Evolutionary conservation across 2,329 filamentous ascomycete species (phyloP).

Genomic region (Cladosporium halotolerans): DNA sequence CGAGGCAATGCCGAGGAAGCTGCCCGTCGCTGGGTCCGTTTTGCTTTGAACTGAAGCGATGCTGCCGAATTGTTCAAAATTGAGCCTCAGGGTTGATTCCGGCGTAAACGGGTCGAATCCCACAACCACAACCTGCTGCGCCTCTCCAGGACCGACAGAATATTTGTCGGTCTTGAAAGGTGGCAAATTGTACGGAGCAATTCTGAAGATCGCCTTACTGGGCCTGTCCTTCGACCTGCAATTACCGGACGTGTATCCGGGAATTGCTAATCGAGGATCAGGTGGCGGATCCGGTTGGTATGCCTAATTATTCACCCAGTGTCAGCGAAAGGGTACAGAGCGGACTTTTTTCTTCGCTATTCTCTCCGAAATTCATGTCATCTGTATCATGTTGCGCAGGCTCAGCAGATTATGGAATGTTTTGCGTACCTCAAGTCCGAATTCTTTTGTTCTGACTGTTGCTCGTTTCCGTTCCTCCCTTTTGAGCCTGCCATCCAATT

Average conservation of each 20-base stretch:
- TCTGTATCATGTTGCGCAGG: constrained; percentile 31
- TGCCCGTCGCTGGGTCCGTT: constrained; percentile 89
- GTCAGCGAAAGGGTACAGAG: constrained; percentile 37
- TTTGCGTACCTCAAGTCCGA: constrained; percentile 37
- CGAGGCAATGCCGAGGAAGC: constrained; percentile 86
- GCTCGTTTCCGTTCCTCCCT: constrained; percentile 48
- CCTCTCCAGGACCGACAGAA: constrained; percentile 81
- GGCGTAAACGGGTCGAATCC: constrained; percentile 89
- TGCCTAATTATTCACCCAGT: constrained; percentile 50
- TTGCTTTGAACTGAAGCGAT: constrained; percentile 89
- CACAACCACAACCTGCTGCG: constrained; percentile 85
- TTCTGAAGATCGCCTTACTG: constrained; percentile 64
- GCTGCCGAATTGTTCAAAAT: constrained; percentile 77
- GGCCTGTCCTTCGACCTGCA: constrained; percentile 49
- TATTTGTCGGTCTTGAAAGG: constrained; percentile 80
- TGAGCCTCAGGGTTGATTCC: constrained; percentile 67
- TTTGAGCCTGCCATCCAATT: constrained; percentile 53
- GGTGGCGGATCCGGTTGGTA: constrained; percentile 58
- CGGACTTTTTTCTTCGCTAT: constrained; percentile 26
- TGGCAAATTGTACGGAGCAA: constrained; percentile 70
- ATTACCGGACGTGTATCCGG: constrained; percentile 51
- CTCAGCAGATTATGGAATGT: constrained; percentile 32
- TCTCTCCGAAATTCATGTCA: constrained; percentile 22
- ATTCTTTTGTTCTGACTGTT: constrained; percentile 30
- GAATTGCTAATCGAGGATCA: constrained; percentile 72